Base-by-base conservation (phyloP, 257 asterid species). In the Pogostemon cablin region DNA sequence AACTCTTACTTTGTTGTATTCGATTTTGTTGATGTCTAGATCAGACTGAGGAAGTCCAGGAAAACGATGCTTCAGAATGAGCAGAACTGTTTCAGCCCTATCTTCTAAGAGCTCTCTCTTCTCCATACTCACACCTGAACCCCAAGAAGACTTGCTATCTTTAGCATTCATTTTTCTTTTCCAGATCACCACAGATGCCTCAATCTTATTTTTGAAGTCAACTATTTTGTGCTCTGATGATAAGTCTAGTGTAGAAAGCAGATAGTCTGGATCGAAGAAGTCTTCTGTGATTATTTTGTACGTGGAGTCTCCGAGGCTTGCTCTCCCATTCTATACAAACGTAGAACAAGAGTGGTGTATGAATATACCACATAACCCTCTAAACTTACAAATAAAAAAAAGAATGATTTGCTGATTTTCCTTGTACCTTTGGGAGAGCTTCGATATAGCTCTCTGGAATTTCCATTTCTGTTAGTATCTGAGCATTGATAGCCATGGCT, bases 161-260 rank as follows among this genome's bases (percentile, higher is more conserved):
- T 87, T 87, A 35, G 82, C 73, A n/a, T 61, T 77, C 86, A 85
- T 86, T 77, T 87, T 87, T 69, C 91, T 79, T 64, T 79, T 80
- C 95, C 95, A 87, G n/a, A 87, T 87, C 68, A 86, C 81, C 9
- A 85, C 86, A 3, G 95, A 85, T 35, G 95, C 95, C 85, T 87
- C 95, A 47, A 87, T 81, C 77, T 62, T 87, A 63, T 87, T 84
- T 44, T 86, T 87, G 60, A 88, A 86, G 77, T 87, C 95, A 4
- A 86, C 81, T 72, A 87, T 85, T 70, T 87, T 86, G 47, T 87
- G 95, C 75, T 87, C 95, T 0, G 91, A 72, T 6, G 95, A 70
- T 65, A 86, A 69, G 81, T 87, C 91, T 48, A 80, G 10, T 0
- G 77, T 55, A 0, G 85, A 79, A 25, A 87, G 86, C 69, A 87